Conservation (phyloP, 2,329 filamentous ascomycete genomes). For the Colletotrichum horii region DNA sequence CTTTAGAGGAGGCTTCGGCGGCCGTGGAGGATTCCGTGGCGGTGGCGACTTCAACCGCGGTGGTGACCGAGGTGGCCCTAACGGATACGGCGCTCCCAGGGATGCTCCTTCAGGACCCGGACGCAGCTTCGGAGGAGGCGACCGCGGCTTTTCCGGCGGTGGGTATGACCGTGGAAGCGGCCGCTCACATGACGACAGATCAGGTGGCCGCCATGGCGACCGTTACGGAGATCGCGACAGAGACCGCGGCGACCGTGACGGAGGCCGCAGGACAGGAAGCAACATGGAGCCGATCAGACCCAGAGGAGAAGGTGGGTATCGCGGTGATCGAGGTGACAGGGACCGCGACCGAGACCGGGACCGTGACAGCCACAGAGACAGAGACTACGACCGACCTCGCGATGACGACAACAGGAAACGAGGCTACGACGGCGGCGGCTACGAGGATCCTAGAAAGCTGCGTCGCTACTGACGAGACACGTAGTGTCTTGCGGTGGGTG, state of each 20-base stretch:
- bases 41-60: constrained; percentile 52
- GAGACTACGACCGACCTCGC: constrained; percentile 59
- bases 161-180: constrained; percentile 63
- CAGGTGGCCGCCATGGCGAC: constrained; percentile 45
- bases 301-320: constrained; percentile 62
- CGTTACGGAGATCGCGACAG: constrained; percentile 31
- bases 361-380: constrained; percentile 43
- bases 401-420: constrained; percentile 69
- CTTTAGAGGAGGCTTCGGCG: constrained; percentile 56
- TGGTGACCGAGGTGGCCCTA: constrained; percentile 43
- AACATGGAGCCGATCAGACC: constrained; percentile 85
- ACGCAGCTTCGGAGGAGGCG: constrained; percentile 43
- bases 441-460: constrained; percentile 77
- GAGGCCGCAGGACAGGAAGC: constrained; percentile 66
- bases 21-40: constrained; percentile 56
- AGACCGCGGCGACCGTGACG: constrained; percentile 29
- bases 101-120: constrained; percentile 66
- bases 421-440: constrained; percentile 77
- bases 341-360: constrained; percentile 56
- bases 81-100: constrained; percentile 57
- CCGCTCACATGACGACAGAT: constrained; percentile 66
- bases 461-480: constrained; percentile 63
- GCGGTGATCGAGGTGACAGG: constrained; percentile 33
- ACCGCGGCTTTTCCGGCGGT: constrained; percentile 49
- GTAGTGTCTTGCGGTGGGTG: constrained; percentile 48